Conservation (phyloP, 148 eudicot genomes). For the Cornus controversa region DNA sequence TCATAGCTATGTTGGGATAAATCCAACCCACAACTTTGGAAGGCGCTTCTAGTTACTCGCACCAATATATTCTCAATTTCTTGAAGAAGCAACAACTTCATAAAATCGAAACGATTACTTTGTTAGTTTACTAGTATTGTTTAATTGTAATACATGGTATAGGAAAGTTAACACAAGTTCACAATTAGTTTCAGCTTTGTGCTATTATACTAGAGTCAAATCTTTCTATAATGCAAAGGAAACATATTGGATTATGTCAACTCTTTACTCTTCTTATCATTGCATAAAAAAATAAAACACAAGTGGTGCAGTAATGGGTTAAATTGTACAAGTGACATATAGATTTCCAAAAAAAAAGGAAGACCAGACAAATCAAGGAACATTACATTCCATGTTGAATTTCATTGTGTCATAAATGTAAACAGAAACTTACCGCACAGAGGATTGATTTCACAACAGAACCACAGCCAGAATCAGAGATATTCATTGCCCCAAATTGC, state of each 20-base stretch:
- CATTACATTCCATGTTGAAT: neutral
- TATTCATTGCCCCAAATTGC: constrained; percentile 64
- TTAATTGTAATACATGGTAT: too few relatives aligned
- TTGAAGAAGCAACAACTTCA: too few relatives aligned
- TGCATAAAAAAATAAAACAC: neutral
- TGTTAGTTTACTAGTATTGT: neutral
- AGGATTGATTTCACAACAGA: constrained; percentile 71
- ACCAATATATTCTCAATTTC: too few relatives aligned
- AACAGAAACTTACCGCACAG: constrained; percentile 61
- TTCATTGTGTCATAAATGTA: neutral
- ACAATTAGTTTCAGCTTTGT: neutral
- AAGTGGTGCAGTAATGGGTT: neutral
- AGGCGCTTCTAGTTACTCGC: too few relatives aligned
- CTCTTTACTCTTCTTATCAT: too few relatives aligned
- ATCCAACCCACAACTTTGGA: too few relatives aligned
- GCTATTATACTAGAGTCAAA: neutral
- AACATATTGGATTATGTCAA: too few relatives aligned
- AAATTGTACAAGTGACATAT: neutral
- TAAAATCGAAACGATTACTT: neutral
- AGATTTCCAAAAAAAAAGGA: neutral
- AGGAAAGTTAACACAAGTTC: neutral
- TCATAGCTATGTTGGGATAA: too few relatives aligned
- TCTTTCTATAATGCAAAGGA: neutral
- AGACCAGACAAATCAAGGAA: neutral
- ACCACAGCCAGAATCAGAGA: constrained; percentile 71